Base-by-base conservation (phyloP, 805 yeast species). In the Ogataea pignaliae region DNA sequence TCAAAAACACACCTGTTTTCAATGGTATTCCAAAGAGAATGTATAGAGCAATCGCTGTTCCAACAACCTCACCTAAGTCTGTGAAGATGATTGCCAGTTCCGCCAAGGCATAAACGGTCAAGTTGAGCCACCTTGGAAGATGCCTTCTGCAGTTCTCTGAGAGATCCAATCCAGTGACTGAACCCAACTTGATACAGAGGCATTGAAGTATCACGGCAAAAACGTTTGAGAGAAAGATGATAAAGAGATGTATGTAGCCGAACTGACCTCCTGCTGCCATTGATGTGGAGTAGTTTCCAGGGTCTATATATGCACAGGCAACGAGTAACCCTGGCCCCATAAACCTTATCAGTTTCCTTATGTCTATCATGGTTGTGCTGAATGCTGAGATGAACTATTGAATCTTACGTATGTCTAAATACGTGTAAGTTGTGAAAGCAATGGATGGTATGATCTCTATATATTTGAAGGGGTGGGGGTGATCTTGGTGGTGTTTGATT, bases 41-140 rank as follows among this genome's bases (percentile, higher is more conserved):
- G 52, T 87, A 81, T 41, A 89, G 70, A 0, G 96, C 80, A 39
- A 89, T 86, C 10, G 96, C 96, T 3, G 96, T 85, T 2, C 97
- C 97, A 8, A 89, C 91, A 10, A 89, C 96, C 63, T 89, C 97
- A 1, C 97, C 97, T 55, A 89, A 68, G 61, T 89, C 97, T 0
- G 97, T 89, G 10, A 96, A 95, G 31, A 89, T 83, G 48, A 89
- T 89, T 2, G 96, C 96, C 18, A 87, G 54, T 56, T 89, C 96
- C 0, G 96, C 88, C 53, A 85, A 73, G 2, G 77, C 59, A 59
- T 88, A 89, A 4, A 88, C 66, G 3, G 73, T 50, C 34, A 78
- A 51, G 55, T 87, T 86, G 55, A 85, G 61, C 79, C 84, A 79
- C 21, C 63, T 63, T 0, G 95, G 89, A 29, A 89, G 69, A 57